Evolutionary conservation across 1,284 basidiomycete genomes (phyloP).

Genomic region (Ustilago nuda): DNA sequence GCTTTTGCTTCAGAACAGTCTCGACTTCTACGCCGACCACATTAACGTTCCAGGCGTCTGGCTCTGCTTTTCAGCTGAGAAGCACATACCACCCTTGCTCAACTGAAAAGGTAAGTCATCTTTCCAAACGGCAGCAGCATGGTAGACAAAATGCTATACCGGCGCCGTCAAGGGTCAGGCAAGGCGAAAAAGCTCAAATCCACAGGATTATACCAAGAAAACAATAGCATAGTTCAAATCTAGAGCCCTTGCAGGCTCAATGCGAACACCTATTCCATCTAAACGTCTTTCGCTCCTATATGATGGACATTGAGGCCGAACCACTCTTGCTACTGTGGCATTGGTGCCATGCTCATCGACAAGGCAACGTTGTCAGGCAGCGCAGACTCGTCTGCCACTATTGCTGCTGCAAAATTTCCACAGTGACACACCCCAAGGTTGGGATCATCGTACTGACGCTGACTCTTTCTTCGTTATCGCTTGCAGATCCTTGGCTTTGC

Average conservation of each 20-base stretch:
- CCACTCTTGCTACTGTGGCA: background rate
- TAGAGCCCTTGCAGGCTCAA: conserved; percentile 48
- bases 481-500: conserved; percentile 1
- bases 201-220: conserved; percentile 55
- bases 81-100: background rate
- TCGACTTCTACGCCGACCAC: conserved; percentile 9
- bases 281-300: conserved; percentile 68
- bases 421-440: background rate
- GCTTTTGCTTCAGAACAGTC: no score
- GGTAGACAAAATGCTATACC: background rate
- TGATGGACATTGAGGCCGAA: conserved; percentile 49
- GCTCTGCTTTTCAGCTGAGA: background rate
- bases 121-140: conserved; percentile 2
- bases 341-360: background rate
- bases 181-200: conserved; percentile 2
- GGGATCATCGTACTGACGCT: conserved; percentile 3
- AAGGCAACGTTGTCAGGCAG: background rate
- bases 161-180: background rate
- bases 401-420: background rate
- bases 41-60: conserved; percentile 21
- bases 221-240: conserved; percentile 64
- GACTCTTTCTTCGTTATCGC: background rate
- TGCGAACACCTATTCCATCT: conserved; percentile 63
- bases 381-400: conserved; percentile 6
- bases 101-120: conserved; percentile 4